Conservation (phyloP, 192 early-diverging fungal genomes). For the Linnemannia elongata region DNA sequence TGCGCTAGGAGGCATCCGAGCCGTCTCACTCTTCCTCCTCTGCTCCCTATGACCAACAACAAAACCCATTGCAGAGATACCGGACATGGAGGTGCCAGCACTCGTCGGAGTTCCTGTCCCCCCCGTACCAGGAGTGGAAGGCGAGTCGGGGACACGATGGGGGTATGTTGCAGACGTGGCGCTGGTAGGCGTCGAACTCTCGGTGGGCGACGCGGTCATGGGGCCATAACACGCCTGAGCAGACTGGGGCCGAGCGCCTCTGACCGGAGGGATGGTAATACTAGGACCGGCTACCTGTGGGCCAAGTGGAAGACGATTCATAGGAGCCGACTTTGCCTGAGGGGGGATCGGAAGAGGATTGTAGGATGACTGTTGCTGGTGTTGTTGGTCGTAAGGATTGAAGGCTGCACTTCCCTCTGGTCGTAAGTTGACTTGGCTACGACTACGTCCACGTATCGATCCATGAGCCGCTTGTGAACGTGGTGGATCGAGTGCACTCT, state of each 20-base stretch:
- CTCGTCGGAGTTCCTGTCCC: constrained; percentile 13
- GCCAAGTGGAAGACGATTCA: not conserved
- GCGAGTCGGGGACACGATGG: not conserved
- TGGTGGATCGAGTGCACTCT: constrained; percentile 15
- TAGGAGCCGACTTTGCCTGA: not conserved
- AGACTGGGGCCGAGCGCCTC: constrained; percentile 10
- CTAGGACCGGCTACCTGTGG: constrained; percentile 11
- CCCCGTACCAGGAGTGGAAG: constrained; percentile 3
- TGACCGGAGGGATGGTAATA: constrained; percentile 36
- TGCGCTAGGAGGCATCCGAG: constrained; percentile 8
- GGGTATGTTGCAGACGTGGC: not conserved
- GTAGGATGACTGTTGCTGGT: not conserved
- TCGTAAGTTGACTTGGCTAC: constrained; percentile 33
- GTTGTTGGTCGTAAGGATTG: constrained; percentile 23
- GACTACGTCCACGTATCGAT: constrained; percentile 18
- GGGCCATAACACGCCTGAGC: not conserved
- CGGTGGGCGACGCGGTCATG: not conserved
- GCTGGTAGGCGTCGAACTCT: constrained; percentile 13
- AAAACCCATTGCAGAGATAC: constrained; percentile 1
- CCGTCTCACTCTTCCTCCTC: constrained; percentile 36
- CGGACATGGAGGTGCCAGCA: constrained; percentile 45
- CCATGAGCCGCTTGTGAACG: not conserved
- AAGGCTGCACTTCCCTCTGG: constrained; percentile 12
- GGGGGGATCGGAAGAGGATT: not conserved
- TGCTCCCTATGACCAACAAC: not conserved